Base-by-base conservation (phyloP, 192 early-diverging fungal species). In the Ambispora gerdemannii region DNA sequence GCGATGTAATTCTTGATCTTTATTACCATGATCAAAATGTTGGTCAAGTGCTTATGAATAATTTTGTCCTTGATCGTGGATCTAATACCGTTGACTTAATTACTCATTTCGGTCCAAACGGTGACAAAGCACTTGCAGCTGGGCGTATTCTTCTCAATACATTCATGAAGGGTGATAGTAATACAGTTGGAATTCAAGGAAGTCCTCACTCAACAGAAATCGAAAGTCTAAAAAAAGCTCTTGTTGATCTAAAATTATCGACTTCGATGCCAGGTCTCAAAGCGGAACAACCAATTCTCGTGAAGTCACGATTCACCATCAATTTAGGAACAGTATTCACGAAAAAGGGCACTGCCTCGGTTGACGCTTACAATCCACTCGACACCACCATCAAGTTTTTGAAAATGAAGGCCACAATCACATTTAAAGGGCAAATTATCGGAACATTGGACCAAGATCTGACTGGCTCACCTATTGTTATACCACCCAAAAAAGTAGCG, bases 31-130 rank as follows among this genome's bases (percentile, higher is more conserved):
- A 76, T 11, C 62, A 64, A 28, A 63, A 73, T 19, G 66, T 84
- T 17, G 86, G 86, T 67, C 66, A 51, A 49, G 81, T 82, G 28
- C 38, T 75, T 22, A 72, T 84, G n/a, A 55, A 47, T 8, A 63
- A 83, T 72, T 75, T 77, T 67, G 72, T 74, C 8, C 71, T 86
- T 43, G 62, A 66, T 24, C 85, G 83, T 69, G 85, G 85, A 60
- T 60, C 27, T 31, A 84, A 86, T 53, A 71, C 70, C 8, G 74
- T 75, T 36, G 63, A 70, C 19, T 77, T 76, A 25, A 62, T 62
- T 22, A 80, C 84, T 70, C 80, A 83, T 25, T 59, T 86, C 24
- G 72, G 70, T 2, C 79, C 77, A 8, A 32, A 70, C 22, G 50
- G 28, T 25, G 31, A 72, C 0, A 58, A 68, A 22, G 59, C 75